A percentile compares a stretch with the other conserved stretches of the same genome.
phyloP scores from a whole-genome alignment of 192 early-diverging fungal species.

The Entophlyctis helioformis region DNA sequence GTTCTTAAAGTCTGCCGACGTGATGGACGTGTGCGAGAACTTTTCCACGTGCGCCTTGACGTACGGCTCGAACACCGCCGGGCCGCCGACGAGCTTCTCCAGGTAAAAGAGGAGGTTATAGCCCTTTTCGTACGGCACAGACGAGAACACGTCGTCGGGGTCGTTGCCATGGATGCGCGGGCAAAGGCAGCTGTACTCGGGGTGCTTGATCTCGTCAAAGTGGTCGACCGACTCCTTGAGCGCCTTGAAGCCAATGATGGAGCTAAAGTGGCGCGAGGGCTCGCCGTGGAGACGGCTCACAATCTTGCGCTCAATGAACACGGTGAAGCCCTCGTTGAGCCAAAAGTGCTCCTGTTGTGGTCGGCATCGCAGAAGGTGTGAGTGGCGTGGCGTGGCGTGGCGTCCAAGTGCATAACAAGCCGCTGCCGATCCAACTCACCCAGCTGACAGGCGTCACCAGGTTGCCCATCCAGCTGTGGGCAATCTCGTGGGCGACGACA shows the following conservation, averaged over 20 bases:
- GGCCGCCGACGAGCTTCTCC: constrained; percentile 77
- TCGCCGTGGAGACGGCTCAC: constrained; percentile 64
- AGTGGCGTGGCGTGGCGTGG: too few species aligned
- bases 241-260: constrained; percentile 72
- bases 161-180: constrained; percentile 66
- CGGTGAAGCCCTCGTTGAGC: constrained; percentile 96
- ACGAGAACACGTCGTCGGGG: constrained; percentile 60
- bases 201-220: constrained; percentile 17
- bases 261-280: constrained; percentile 62
- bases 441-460: constrained; percentile 25
- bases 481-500: constrained; percentile 90
- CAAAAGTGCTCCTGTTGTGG: constrained; percentile 52
- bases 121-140: constrained; percentile 72
- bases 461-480: constrained; percentile 70
- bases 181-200: constrained; percentile 42
- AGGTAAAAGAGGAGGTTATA: constrained; percentile 89
- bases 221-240: constrained; percentile 47
- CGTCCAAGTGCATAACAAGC: too few species aligned
- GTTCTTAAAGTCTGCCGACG: constrained; percentile 77
- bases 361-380: too few species aligned
- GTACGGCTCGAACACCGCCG: constrained; percentile 56
- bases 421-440: constrained; percentile 9
- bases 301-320: constrained; percentile 90
- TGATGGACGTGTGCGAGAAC: constrained; percentile 81
- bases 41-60: constrained; percentile 48